Percentiles rank a stretch among this genome's conserved stretches.
Conservation (phyloP, 108 stramenopile species). For the Fistulifera solaris region DNA sequence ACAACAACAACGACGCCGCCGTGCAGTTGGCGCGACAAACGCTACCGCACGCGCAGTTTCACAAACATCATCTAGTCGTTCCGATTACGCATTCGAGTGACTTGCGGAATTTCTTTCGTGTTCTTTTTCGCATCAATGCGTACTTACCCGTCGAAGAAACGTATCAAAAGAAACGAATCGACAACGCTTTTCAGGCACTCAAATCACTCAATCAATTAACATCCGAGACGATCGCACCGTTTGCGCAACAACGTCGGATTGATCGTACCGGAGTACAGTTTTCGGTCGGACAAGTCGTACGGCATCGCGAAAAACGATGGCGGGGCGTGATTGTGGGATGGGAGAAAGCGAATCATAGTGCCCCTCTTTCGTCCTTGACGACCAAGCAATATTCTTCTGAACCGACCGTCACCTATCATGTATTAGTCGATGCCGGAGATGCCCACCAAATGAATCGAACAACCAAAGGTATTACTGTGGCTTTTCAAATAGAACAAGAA, state of each 20-base stretch:
- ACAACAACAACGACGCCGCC: not conserved
- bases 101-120: slow-evolving; percentile 38
- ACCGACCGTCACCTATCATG: slow-evolving; percentile 25
- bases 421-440: slow-evolving; percentile 62
- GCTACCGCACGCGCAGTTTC: slow-evolving; percentile 25
- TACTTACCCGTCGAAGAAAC: slow-evolving; percentile 9
- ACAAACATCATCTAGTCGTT: slow-evolving; percentile 32
- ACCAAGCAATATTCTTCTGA: slow-evolving; percentile 40
- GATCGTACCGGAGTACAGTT: slow-evolving; percentile 35
- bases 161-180: slow-evolving; percentile 35
- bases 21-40: not conserved
- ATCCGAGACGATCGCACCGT: slow-evolving; percentile 26
- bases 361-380: slow-evolving; percentile 52
- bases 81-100: slow-evolving; percentile 43
- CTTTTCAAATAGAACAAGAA: slow-evolving; percentile 42
- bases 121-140: slow-evolving; percentile 58
- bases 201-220: slow-evolving; percentile 62
- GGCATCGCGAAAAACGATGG: slow-evolving; percentile 54
- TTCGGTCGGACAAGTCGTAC: slow-evolving; percentile 64
- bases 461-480: slow-evolving; percentile 18
- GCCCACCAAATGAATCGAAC: slow-evolving; percentile 28
- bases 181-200: slow-evolving; percentile 60
- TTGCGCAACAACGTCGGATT: slow-evolving; percentile 21
- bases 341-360: slow-evolving; percentile 17
- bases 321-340: slow-evolving; percentile 70